A percentile compares a stretch with the other conserved stretches of the same genome.
Evolutionary conservation across 495 filamentous ascomycete species (phyloP).

Genomic region (Penicillium dipodomyicola): DNA sequence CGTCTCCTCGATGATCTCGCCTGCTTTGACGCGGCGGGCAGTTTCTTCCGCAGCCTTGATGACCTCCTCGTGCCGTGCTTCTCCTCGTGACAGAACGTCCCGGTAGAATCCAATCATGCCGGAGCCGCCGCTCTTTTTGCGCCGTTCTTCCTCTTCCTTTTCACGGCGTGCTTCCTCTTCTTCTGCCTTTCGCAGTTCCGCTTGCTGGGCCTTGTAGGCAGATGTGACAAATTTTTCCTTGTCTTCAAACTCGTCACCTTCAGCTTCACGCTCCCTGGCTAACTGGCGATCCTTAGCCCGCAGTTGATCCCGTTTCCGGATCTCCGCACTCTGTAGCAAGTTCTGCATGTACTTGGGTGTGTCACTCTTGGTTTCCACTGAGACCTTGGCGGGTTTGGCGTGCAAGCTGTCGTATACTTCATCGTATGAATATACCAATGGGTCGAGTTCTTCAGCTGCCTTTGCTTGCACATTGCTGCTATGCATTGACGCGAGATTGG

Average conservation of each 20-base stretch:
- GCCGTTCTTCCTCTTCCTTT: conserved; percentile 62
- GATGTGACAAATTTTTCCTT: conserved; percentile 96
- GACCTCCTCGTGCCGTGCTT: conserved; percentile 66
- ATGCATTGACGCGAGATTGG: conserved; percentile 50
- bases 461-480: conserved; percentile 48
- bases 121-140: conserved; percentile 56
- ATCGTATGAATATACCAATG: conserved; percentile 59
- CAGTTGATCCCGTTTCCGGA: conserved; percentile 83
- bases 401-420: conserved; percentile 52
- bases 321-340: conserved; percentile 74
- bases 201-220: conserved; percentile 94
- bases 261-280: conserved; percentile 81
- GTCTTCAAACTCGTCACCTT: conserved; percentile 90
- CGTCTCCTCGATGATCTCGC: conserved; percentile 26
- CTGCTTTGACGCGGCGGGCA: conserved; percentile 51
- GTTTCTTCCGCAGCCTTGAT: conserved; percentile 69
- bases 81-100: conserved; percentile 72
- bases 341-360: conserved; percentile 79
- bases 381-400: conserved; percentile 36
- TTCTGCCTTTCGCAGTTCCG: conserved; percentile 72
- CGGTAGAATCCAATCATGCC: conserved; percentile 90
- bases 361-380: conserved; percentile 25
- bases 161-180: conserved; percentile 75
- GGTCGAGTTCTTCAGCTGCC: conserved; percentile 47
- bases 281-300: conserved; percentile 86